phyloP scores from a whole-genome alignment of 139 green algal genomes.

The Coccomyxa sp. region DNA sequence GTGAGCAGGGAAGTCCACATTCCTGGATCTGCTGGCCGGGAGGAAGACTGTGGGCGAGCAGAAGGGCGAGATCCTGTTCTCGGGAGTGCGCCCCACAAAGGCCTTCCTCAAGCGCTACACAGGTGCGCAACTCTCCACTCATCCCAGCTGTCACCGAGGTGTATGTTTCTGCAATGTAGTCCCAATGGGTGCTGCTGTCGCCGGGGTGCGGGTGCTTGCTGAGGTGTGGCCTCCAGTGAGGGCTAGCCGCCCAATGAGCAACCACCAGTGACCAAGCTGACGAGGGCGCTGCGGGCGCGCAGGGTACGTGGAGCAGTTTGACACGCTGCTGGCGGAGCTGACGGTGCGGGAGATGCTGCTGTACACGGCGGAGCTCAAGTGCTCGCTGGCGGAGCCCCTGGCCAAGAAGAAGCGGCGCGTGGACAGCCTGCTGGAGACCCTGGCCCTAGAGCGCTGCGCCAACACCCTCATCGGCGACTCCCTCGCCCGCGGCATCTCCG shows the following conservation, averaged over 20 bases:
- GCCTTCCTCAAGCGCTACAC: conserved; percentile 32
- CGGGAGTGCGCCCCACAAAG: conserved; percentile 20
- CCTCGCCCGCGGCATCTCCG: conserved; percentile 11
- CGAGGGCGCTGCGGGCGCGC: background rate
- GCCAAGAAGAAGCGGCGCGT: conserved; percentile 13
- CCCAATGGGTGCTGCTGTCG: no score
- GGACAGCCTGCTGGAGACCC: conserved; percentile 8
- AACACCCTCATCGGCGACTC: conserved; percentile 12
- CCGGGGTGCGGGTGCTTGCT: no score
- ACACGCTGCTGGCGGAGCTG: conserved; percentile 51
- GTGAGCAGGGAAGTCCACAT: conserved; percentile 11
- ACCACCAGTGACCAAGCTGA: background rate
- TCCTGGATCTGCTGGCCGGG: conserved; percentile 50
- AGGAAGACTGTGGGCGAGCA: conserved; percentile 37
- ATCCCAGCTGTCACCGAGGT: no score
- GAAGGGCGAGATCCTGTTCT: conserved; percentile 30
- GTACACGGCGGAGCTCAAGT: conserved; percentile 32
- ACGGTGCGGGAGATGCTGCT: conserved; percentile 66
- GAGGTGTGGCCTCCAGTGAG: no score
- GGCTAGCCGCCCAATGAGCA: no score
- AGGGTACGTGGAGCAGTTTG: conserved; percentile 54
- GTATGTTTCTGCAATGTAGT: no score
- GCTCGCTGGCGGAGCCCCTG: background rate
- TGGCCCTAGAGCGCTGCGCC: conserved; percentile 8
- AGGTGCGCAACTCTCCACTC: background rate